Percentiles rank a stretch among this genome's conserved stretches.
These are phyloP conservation scores for Dentipellis sp. DNA, from an alignment of 768 basidiomycete species.

Conservation along the genomic window DNA sequence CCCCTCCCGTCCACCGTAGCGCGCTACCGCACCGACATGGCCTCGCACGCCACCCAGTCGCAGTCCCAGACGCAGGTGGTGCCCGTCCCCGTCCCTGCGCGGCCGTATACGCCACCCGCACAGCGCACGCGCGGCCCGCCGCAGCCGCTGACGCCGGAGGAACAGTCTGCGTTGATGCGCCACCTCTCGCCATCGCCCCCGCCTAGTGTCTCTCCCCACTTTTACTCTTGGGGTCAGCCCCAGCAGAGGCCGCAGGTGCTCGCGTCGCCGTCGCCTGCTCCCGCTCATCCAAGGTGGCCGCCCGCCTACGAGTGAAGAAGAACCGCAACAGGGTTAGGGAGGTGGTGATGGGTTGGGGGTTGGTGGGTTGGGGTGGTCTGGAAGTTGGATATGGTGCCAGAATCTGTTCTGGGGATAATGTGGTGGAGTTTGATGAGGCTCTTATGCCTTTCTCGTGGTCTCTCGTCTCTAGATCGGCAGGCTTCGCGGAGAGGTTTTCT, in stretches of 20 bases:
- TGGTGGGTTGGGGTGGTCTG: neutral
- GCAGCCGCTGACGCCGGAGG: neutral
- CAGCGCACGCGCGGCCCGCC: neutral
- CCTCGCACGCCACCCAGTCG: neutral
- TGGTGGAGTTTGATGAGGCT: neutral
- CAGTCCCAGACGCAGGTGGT: neutral
- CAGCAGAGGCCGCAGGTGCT: neutral
- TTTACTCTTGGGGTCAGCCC: conserved; percentile 8
- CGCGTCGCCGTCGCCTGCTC: neutral
- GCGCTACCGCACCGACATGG: neutral
- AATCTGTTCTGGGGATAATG: too few relatives aligned
- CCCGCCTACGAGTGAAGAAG: neutral
- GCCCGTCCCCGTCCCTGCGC: neutral
- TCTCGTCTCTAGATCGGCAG: neutral
- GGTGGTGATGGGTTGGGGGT: neutral
- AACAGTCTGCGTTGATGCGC: neutral
- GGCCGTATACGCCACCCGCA: neutral
- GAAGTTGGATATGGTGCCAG: too few relatives aligned
- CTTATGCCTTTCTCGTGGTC: neutral
- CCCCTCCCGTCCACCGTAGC: conserved; percentile 10
- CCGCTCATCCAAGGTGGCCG: neutral
- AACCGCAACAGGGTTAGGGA: neutral
- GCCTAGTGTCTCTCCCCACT: conserved; percentile 13
- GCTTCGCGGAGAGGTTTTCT: neutral
- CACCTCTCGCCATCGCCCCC: conserved; percentile 9